phyloP scores from a whole-genome alignment of 2,329 filamentous ascomycete species.

The Xylariaceae sp. region DNA sequence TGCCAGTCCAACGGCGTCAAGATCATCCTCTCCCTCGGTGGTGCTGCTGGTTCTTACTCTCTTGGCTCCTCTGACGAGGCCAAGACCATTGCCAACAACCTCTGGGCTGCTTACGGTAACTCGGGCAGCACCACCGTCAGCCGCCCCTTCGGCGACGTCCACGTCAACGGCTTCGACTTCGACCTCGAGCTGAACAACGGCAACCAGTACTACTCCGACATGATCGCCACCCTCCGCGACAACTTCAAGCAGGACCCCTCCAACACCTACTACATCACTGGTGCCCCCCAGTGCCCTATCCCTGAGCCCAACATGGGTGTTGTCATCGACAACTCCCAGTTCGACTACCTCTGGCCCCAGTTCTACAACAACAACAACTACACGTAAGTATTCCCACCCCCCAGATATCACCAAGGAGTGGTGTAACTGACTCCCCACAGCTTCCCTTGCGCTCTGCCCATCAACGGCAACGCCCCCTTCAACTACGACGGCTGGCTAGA shows the following conservation, averaged over 20 bases:
- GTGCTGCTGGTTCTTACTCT: conserved; percentile 34
- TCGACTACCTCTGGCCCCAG: conserved; percentile 42
- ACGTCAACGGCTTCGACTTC: conserved; percentile 33
- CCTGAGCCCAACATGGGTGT: conserved; percentile 40
- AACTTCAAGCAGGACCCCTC: conserved; percentile 33
- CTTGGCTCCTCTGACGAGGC: conserved; percentile 35
- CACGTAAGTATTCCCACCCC: no score
- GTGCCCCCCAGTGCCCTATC: conserved; percentile 42
- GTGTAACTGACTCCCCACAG: conserved; percentile 11
- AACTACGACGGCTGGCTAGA: conserved; percentile 37
- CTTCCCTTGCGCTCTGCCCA: conserved; percentile 34
- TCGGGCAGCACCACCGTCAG: conserved; percentile 29
- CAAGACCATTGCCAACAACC: conserved; percentile 37
- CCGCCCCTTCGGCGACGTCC: conserved; percentile 43
- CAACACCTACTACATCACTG: conserved; percentile 42
- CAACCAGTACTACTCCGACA: conserved; percentile 34
- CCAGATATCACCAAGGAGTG: no score
- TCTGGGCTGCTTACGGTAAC: conserved; percentile 43
- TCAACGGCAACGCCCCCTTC: conserved; percentile 31
- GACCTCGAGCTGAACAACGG: conserved; percentile 36
- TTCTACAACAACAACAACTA: conserved; percentile 44
- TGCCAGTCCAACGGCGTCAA: conserved; percentile 39
- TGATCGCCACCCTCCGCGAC: conserved; percentile 30
- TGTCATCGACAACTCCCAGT: conserved; percentile 35
- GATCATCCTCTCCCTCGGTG: conserved; percentile 43